Percentiles rank a stretch among this genome's conserved stretches.
Conservation (phyloP, 1,139 yeast species). For the Yamadazyma aaseri region DNA sequence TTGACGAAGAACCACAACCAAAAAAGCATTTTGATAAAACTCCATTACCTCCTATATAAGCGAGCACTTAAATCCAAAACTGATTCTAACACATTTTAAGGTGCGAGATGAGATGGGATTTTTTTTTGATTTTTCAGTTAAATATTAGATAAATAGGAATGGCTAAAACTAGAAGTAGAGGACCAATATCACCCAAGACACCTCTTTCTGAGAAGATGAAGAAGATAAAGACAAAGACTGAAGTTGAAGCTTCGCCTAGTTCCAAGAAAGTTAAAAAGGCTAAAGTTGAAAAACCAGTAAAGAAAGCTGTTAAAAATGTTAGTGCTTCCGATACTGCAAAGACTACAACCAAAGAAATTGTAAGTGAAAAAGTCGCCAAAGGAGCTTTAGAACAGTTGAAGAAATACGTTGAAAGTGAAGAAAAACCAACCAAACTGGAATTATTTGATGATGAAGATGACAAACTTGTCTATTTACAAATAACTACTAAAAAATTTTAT, state of each 20-base stretch:
- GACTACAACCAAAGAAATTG: conserved; percentile 9
- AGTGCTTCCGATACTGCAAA: conserved; percentile 3
- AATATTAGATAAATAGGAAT: conserved; percentile 10
- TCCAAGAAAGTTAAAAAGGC: conserved; percentile 16
- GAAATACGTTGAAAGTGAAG: conserved; percentile 35
- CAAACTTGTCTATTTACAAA: conserved; percentile 52
- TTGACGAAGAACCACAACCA: conserved; percentile 5
- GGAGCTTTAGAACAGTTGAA: conserved; percentile 55
- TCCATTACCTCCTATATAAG: conserved; percentile 13
- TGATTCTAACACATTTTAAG: conserved; percentile 1
- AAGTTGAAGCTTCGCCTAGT: conserved; percentile 22
- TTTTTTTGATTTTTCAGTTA: conserved; percentile 8
- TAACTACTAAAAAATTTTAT: conserved; percentile 64
- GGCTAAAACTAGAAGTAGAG: conserved; percentile 35
- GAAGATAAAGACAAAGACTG: conserved; percentile 18
- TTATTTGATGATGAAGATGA: conserved; percentile 53
- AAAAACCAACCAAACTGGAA: conserved; percentile 29
- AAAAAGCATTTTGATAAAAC: conserved; percentile 13
- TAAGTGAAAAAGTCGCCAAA: conserved; percentile 22
- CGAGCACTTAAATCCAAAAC: not conserved
- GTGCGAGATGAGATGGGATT: conserved; percentile 17
- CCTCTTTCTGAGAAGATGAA: conserved; percentile 19
- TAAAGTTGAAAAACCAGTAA: conserved; percentile 13
- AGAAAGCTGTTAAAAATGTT: conserved; percentile 4
- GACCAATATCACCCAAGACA: conserved; percentile 22